phyloP scores from a whole-genome alignment of 208 protist genomes.

The Trypanosoma platydactyli region DNA sequence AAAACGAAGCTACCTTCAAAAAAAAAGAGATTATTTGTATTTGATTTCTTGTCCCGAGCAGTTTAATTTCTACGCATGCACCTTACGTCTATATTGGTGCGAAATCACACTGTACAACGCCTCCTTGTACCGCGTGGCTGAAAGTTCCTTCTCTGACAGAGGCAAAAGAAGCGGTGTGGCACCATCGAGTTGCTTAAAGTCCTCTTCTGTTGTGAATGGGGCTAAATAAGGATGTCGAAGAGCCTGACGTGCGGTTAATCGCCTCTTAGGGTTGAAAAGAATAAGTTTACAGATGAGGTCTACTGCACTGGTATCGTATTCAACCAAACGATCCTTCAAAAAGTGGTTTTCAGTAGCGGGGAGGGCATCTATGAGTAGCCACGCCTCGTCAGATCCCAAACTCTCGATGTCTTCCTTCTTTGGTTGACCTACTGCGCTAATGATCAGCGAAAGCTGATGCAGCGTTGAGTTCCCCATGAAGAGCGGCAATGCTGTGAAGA shows the following conservation, averaged over 20 bases:
- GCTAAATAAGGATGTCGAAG: slow-evolving; percentile 91
- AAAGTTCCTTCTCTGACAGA: slow-evolving; percentile 60
- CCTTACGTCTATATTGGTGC: slow-evolving; percentile 29
- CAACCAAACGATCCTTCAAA: slow-evolving; percentile 70
- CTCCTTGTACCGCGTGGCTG: slow-evolving; percentile 70
- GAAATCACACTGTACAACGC: slow-evolving; percentile 65
- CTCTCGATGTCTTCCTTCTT: slow-evolving; percentile 87
- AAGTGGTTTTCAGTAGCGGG: slow-evolving; percentile 40
- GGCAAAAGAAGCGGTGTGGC: slow-evolving; percentile 54
- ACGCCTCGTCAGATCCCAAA: slow-evolving; percentile 87
- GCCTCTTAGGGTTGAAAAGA: slow-evolving; percentile 85
- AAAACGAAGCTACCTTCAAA: slow-evolving; percentile 1
- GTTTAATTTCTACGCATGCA: neutral
- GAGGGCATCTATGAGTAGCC: slow-evolving; percentile 83
- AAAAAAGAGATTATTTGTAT: slow-evolving; percentile 18
- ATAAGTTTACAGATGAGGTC: slow-evolving; percentile 87
- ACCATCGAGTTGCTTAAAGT: slow-evolving; percentile 43
- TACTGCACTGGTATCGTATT: slow-evolving; percentile 72
- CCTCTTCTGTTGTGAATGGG: slow-evolving; percentile 50
- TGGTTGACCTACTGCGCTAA: slow-evolving; percentile 88
- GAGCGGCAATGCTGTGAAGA: slow-evolving; percentile 92
- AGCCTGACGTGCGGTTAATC: slow-evolving; percentile 80
- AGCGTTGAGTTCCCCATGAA: slow-evolving; percentile 95
- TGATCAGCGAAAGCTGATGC: slow-evolving; percentile 95
- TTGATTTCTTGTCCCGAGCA: slow-evolving; percentile 8